Percentiles rank a stretch among this genome's conserved stretches.
Conservation (phyloP, 108 stramenopile species). For the Nitzschia sp. region DNA sequence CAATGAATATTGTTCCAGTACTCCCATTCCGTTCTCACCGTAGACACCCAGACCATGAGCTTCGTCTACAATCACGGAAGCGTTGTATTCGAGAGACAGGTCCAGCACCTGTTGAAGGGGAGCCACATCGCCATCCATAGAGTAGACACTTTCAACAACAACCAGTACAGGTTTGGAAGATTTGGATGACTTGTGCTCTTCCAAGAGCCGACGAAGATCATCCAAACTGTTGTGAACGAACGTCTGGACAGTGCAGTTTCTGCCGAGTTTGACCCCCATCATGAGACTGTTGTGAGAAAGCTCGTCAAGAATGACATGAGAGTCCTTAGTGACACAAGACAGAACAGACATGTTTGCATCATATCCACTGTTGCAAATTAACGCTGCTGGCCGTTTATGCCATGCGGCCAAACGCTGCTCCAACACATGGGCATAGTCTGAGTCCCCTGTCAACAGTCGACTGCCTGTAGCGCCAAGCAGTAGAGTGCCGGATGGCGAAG, state of each 20-base stretch:
- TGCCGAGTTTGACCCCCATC: constrained; percentile 81
- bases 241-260: constrained; percentile 31
- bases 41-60: constrained; percentile 87
- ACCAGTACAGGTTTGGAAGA: constrained; percentile 49
- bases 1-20: constrained; percentile 62
- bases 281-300: constrained; percentile 89
- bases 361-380: constrained; percentile 94
- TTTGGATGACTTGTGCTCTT: constrained; percentile 25
- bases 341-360: constrained; percentile 94
- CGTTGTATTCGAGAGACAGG: constrained; percentile 53
- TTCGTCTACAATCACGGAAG: constrained; percentile 85
- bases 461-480: constrained; percentile 87
- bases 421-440: constrained; percentile 60
- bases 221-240: constrained; percentile 86
- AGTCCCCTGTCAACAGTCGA: constrained; percentile 92
- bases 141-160: constrained; percentile 94
- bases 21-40: constrained; percentile 78
- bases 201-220: constrained; percentile 59
- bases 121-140: constrained; percentile 96
- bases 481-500: background rate
- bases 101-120: constrained; percentile 78
- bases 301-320: constrained; percentile 87
- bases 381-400: constrained; percentile 74
- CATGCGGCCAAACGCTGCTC: constrained; percentile 70
- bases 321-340: constrained; percentile 62